Conservation (phyloP, 2,329 filamentous ascomycete genomes). For the Fusarium praegraminearum region DNA sequence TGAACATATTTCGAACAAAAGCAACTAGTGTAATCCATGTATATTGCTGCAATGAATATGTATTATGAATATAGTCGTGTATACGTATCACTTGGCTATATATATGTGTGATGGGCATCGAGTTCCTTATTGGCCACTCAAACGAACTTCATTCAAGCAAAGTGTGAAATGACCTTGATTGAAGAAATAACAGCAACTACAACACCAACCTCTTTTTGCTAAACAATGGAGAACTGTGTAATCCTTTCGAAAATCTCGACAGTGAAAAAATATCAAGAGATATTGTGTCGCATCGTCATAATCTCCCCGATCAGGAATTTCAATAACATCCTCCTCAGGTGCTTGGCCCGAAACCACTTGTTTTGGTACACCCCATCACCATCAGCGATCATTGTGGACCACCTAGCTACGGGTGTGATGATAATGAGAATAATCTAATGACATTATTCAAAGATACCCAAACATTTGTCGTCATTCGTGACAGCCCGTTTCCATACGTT, state of each 20-base stretch:
- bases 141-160: not conserved
- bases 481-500: not conserved
- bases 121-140: not conserved
- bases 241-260: accelerated
- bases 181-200: not conserved
- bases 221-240: not conserved
- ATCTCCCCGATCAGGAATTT: conserved; percentile 15
- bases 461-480: no score
- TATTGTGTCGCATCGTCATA: not conserved
- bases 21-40: not conserved
- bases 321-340: conserved; percentile 5
- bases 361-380: not conserved
- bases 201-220: not conserved
- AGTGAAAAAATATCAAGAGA: not conserved
- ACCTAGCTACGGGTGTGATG: no score
- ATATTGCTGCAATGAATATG: not conserved
- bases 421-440: no score
- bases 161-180: not conserved
- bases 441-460: no score
- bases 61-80: accelerated
- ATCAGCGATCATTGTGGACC: not conserved
- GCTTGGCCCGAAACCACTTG: not conserved
- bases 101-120: not conserved
- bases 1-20: not conserved
- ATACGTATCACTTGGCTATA: accelerated